These are phyloP conservation scores for Entelexis paramagnoliae DNA, from an alignment of 1,139 yeast genomes.

Conservation along the genomic window DNA sequence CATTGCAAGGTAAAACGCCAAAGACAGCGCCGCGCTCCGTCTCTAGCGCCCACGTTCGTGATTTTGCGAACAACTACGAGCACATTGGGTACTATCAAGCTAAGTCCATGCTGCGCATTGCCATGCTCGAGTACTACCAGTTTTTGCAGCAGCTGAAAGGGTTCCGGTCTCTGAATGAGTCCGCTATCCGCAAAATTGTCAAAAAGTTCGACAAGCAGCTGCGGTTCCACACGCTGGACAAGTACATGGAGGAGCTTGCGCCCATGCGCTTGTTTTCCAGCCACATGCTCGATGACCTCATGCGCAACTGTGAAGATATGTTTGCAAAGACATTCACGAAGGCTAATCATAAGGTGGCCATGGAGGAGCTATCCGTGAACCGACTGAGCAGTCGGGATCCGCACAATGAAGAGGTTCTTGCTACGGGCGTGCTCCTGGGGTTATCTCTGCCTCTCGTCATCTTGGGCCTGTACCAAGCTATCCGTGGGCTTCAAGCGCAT, in stretches of 20 bases:
- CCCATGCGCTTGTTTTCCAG: conserved; percentile 32
- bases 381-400: conserved; percentile 24
- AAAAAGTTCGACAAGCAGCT: conserved; percentile 81
- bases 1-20: conserved; percentile 4
- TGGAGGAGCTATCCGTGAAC: conserved; percentile 56
- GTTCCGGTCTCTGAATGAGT: conserved; percentile 64
- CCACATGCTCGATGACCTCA: conserved; percentile 53
- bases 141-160: conserved; percentile 68
- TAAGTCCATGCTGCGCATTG: conserved; percentile 61
- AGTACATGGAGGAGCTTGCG: conserved; percentile 50
- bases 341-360: conserved; percentile 62
- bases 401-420: conserved; percentile 30
- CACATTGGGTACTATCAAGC: conserved; percentile 63
- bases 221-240: conserved; percentile 39
- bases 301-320: conserved; percentile 54
- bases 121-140: conserved; percentile 69
- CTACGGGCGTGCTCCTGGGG: conserved; percentile 56
- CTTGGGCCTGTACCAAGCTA: conserved; percentile 44
- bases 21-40: background rate
- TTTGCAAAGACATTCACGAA: conserved; percentile 59
- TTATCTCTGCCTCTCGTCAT: conserved; percentile 53
- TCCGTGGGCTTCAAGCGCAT: conserved; percentile 24
- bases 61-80: conserved; percentile 21
- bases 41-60: conserved; percentile 12
- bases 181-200: conserved; percentile 79